Conservation (phyloP, 129 eudicot genomes). For the Ambrosia artemisiifolia region DNA sequence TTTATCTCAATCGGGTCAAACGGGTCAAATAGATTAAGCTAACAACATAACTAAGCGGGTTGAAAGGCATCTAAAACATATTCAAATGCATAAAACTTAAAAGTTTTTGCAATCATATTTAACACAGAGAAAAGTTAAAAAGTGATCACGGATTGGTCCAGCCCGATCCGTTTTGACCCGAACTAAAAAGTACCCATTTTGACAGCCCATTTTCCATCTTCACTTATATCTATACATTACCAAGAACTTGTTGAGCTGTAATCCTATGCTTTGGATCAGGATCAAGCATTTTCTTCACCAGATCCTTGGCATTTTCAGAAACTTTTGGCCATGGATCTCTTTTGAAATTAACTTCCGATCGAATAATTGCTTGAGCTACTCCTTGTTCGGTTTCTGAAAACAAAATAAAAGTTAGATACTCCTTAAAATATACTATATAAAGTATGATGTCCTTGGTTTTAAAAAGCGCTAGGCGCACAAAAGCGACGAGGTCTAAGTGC, state of each 20-base stretch:
- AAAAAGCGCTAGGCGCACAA: too few species aligned
- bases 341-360: conserved; percentile 57
- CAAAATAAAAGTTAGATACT: background rate
- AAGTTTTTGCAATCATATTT: background rate
- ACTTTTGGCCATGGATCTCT: conserved; percentile 97
- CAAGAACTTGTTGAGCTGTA: conserved; percentile 88
- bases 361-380: conserved; percentile 85
- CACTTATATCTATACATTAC: conserved; percentile 30
- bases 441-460: too few species aligned
- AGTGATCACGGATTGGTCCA: background rate
- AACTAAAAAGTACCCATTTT: background rate
- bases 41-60: background rate
- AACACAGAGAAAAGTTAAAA: background rate
- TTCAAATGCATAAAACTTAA: conserved; percentile 6
- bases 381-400: conserved; percentile 81
- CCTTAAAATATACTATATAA: background rate
- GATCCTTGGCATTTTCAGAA: conserved; percentile 92
- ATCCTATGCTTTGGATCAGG: conserved; percentile 78
- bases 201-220: background rate
- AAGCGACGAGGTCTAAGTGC: too few species aligned
- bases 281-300: conserved; percentile 88
- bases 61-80: background rate
- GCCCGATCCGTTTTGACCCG: background rate
- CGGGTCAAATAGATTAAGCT: background rate
- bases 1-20: background rate